Base-by-base conservation (phyloP, 2,329 filamentous ascomycete species). In the Biscogniauxia marginata region DNA sequence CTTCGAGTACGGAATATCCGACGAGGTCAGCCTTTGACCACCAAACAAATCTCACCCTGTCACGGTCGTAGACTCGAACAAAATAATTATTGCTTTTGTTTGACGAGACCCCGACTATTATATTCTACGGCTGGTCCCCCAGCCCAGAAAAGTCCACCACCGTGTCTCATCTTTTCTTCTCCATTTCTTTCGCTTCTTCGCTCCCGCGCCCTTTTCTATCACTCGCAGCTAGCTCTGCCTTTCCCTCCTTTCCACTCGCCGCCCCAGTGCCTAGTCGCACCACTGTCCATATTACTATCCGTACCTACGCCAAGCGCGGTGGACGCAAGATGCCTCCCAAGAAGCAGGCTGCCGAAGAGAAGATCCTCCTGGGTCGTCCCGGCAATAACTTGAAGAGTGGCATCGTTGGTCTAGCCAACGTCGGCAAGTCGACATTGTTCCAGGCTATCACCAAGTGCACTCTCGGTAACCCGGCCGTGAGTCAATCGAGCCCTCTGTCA, bases 371-470 rank as follows among this genome's bases (percentile, higher is more conserved):
- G 77, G 95, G 95, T 77, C 85, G 95, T 74, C 95, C 95, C 65
- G 95, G 95, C 73, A 99, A 99, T 85, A 98, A 86, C 80, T 77
- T 99, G 77, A 99, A 98, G 86, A 97, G 91, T 82, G 96, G 95
- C 81, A 99, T 99, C 86, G 95, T 99, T 77, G 95, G 95, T 79
- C 87, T 99, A 71, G 95, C 95, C 77, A 99, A 99, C 77, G 96
- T 99, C 69, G 95, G 95, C 77, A 99, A 99, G 82, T 99, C 95
- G 65, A 99, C 96, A 30, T 87, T 99, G 70, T 99, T 99, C 86
- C 96, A 99, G 83, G 92, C 95, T 73, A 97, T 99, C 78, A 99
- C 95, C 74, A 98, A 97, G 83, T 96, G 89, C 77, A 86, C 87
- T 65, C 88, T 99, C 71, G 95, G 96, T 79, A 99, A 98, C 81